Evolutionary conservation across 2,329 filamentous ascomycete genomes (phyloP), one percentile per base, ranked within the genome.

Genomic region (Ophiostoma ulmi): DNA sequence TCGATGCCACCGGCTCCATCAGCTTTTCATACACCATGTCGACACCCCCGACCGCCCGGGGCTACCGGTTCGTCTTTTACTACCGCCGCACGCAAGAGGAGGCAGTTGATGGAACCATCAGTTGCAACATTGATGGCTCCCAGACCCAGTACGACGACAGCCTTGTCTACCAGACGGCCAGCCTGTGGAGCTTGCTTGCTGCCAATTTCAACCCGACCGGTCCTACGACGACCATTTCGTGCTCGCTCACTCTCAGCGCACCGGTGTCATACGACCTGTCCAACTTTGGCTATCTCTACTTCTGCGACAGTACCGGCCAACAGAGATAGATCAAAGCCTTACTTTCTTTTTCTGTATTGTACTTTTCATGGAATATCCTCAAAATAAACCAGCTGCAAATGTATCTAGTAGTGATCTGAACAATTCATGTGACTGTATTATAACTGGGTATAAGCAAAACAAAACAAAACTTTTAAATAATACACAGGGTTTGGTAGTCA

Each of bases 141-240:
- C 52, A 58, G 52, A 58, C n/a, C 3, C n/a, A 58, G 52, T 58
- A 58, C 52, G 52, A 58, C n/a, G 52, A 58, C n/a, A 26, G 52
- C 52, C 52, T 58, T 8, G 22, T 55, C 52, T 58, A 58, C 52
- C 52, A 58, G 52, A 58, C n/a, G 8, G n/a, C 52, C 10, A 58
- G 31, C 8, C n/a, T 58, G 52, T 58, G 52, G 52, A 22, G 8
- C 8, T 5, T 58, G 8, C 31, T 22, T 26, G 52, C 52, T 13
- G 52, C 52, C n/a, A 26, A 58, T 17, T 58, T 58, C 8, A 22
- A 26, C 52, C 52, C 52, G 52, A 26, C n/a, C 0, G 22, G 52
- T 10, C 10, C 52, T 4, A 14, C n/a, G 4, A 58, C 52, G n/a
- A 58, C 52, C n/a, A 58, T 58, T 1, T 26, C n/a, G n/a, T 58